Evolutionary conservation across 208 protist genomes (phyloP), one percentile per base, ranked within the genome.

Genomic region (Trypanosomatidae sp.): DNA sequence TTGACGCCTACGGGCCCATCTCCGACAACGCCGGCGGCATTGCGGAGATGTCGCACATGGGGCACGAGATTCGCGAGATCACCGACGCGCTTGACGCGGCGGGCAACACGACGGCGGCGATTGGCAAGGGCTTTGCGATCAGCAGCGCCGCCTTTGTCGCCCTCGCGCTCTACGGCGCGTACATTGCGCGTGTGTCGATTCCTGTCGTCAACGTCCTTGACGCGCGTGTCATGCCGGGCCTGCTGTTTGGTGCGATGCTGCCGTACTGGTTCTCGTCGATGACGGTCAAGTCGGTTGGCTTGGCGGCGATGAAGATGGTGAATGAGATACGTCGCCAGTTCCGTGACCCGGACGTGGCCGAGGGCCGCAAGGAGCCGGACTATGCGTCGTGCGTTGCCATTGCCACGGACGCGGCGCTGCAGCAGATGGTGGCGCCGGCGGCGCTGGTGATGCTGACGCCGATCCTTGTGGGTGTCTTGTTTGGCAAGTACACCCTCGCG

Each of bases 71-170:
- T 26, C 82, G 94, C 45, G 82, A 93, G 43, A 85, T 79, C 40
- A 97, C 94, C 15, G 94, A 97, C 53, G 77, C 82, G 16, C 62
- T 97, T 15, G 94, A 97, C 53, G 92, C 94, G 10, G 83, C 90
- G 18, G 94, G 94, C 33, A 97, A 97, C 79, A 97, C 94, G 13
- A 97, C 93, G 18, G 92, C 91, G 15, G 94, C 94, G 33, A 95
- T 96, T 42, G 93, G 92, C 45, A 97, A 97, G 60, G 94, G 94
- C 37, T 97, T 97, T 64, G 93, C 94, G 43, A 96, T 97, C 45
- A 84, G 63, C 54, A 93, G 78, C 47, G 94, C 92, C 18, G 82
- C 85, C 1, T 88, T 97, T 53, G 90, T 95, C 18, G 77, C 88
- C 22, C 63, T 97, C 6, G 85, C 94, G 3, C 63, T 97, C 13